Evolutionary conservation across 805 yeast genomes (phyloP), one percentile per base, ranked within the genome.

Genomic region (Zygosaccharomyces siamensis): DNA sequence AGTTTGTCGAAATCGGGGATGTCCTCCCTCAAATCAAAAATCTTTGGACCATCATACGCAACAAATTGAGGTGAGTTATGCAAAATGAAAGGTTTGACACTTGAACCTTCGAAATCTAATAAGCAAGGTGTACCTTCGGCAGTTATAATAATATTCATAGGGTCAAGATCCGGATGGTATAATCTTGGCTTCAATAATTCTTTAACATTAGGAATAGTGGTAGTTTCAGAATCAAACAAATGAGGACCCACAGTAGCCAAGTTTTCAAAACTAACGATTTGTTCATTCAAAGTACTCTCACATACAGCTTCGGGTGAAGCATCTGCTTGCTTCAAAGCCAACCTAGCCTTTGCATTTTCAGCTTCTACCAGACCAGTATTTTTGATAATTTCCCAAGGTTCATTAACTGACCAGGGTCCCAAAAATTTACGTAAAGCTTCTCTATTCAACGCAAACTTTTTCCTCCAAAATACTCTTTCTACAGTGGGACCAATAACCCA

Each of bases 401-500:
- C 67, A 11, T 66, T 61, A 7, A 36, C 45, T 11, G 71, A 67
- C 89, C 95, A 89, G 33, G 98, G 98, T 1, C 98, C 98, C 46
- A 80, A 71, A 45, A 68, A 72, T 48, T 75, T 70, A 46, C 72
- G 74, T 45, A 79, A 68, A 46, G 73, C 74, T 37, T 72, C 74
- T 32, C 74, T 73, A n/a, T 76, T 71, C 57, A 86, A 66, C 39
- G 74, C 69, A 35, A 69, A 68, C 63, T 83, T 83, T 55, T 81
- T 78, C 65, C 84, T 86, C 78, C 89, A 83, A 64, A 82, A 86
- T 11, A 80, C 77, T 56, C 85, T 77, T 67, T 92, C 97, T 27
- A 80, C 81, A 21, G 87, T 78, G n/a, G 96, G 93, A 5, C 99
- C 98, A 56, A 92, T 81, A 63, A 84, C 77, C 95, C 95, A 90